Percentiles rank a stretch among this genome's conserved stretches.
Evolutionary conservation across 2,329 filamentous ascomycete species (phyloP).

Genomic region (Pochonia chlamydosporia): DNA sequence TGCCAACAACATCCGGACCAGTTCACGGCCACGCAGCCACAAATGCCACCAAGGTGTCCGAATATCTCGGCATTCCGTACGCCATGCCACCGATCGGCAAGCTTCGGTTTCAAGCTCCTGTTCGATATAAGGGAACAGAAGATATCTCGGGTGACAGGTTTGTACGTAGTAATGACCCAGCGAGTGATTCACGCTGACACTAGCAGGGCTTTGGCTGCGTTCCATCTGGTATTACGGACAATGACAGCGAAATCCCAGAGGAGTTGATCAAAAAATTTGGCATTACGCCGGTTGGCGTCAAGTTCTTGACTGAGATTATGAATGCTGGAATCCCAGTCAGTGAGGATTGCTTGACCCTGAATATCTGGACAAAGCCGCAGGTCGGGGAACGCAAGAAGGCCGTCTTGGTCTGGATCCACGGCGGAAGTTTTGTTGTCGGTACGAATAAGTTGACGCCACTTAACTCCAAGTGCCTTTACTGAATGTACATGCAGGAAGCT

Average conservation of each 20-base stretch:
- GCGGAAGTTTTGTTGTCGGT: constrained; percentile 12
- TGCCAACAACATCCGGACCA: neutral
- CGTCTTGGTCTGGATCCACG: constrained; percentile 32
- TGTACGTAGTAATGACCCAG: neutral
- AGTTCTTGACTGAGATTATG: too few species aligned
- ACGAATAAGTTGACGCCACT: neutral
- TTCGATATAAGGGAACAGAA: neutral
- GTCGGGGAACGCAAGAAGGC: constrained; percentile 24
- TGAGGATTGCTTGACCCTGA: constrained; percentile 31
- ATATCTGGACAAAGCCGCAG: constrained; percentile 31
- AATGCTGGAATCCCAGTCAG: constrained; percentile 3
- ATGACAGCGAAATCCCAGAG: too few species aligned
- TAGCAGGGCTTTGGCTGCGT: neutral
- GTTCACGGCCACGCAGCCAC: neutral
- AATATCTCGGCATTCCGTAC: neutral
- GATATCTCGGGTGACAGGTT: neutral
- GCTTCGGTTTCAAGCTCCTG: neutral
- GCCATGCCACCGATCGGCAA: neutral
- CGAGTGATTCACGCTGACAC: neutral
- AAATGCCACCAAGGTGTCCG: neutral
- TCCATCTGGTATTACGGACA: too few species aligned
- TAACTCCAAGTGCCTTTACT: neutral
- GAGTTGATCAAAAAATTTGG: too few species aligned
- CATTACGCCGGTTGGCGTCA: too few species aligned
- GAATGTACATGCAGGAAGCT: neutral